Evolutionary conservation across 176 grass and related monocot species (phyloP).

Genomic region (Cenchrus purpureus): DNA sequence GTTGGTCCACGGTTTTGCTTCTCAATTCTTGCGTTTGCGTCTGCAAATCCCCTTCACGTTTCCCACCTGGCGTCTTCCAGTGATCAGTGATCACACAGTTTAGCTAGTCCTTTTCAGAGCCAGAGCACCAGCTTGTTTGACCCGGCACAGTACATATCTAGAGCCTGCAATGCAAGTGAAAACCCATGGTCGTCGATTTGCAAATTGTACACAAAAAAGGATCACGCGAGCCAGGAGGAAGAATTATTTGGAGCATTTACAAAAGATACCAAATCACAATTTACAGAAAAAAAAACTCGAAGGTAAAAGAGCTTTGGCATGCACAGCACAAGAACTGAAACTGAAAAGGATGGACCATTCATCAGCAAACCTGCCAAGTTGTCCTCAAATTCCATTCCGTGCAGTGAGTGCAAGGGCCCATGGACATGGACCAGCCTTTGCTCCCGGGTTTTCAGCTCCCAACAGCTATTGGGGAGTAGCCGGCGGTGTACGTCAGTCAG

Average conservation of each 20-base stretch:
- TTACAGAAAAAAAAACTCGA: no score
- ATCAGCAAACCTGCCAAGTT: background rate
- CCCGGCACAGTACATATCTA: background rate
- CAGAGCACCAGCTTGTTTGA: slow-evolving; percentile 26
- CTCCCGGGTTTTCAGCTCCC: slow-evolving; percentile 21
- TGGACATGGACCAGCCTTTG: background rate
- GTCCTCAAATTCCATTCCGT: slow-evolving; percentile 3
- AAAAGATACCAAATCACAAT: no score
- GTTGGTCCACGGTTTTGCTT: background rate
- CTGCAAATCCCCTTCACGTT: slow-evolving; percentile 20
- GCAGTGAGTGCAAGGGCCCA: background rate
- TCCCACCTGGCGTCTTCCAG: slow-evolving; percentile 18
- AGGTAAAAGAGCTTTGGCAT: background rate
- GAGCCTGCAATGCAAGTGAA: background rate
- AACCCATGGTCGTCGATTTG: background rate
- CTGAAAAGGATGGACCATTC: background rate
- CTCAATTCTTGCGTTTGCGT: background rate
- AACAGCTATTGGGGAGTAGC: background rate
- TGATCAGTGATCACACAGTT: slow-evolving; percentile 19
- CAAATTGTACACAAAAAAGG: background rate
- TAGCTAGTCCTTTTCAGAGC: no score
- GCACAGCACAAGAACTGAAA: background rate
- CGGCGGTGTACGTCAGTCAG: slow-evolving; percentile 38
- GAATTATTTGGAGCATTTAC: no score
- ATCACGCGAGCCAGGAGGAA: background rate